Conservation (phyloP, 129 eudicot species). For the Ambrosia artemisiifolia region DNA sequence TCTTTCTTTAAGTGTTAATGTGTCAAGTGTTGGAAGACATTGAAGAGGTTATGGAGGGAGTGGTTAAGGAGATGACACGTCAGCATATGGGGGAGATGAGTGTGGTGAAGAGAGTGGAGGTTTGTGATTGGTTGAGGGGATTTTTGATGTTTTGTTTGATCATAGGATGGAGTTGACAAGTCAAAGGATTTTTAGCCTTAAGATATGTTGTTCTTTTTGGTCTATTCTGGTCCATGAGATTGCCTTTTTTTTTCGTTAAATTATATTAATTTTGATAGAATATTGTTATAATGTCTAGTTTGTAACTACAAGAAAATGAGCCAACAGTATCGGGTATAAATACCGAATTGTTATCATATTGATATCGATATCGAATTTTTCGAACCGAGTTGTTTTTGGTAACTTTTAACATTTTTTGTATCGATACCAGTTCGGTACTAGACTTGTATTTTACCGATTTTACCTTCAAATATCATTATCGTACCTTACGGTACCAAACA, state of each 20-base stretch:
- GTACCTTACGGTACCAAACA: no score
- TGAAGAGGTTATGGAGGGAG: constrained; percentile 6
- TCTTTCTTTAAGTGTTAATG: constrained; percentile 4
- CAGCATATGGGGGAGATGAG: constrained; percentile 34
- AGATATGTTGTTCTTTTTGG: not conserved
- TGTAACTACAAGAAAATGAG: no score
- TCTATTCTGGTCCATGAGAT: not conserved
- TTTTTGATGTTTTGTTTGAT: constrained; percentile 2
- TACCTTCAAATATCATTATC: no score
- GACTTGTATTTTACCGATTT: no score
- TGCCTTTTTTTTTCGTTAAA: not conserved
- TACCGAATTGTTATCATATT: no score
- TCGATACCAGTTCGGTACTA: no score
- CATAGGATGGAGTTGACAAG: constrained; percentile 18
- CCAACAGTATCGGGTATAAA: no score
- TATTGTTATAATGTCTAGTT: not conserved
- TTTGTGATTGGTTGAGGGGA: constrained; percentile 35
- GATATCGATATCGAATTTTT: no score
- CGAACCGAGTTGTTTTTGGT: no score
- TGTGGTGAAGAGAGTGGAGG: constrained; percentile 12
- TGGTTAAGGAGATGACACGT: constrained; percentile 37
- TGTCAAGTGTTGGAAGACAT: constrained; percentile 9
- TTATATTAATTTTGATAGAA: not conserved
- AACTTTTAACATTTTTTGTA: no score
- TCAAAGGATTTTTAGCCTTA: constrained; percentile 25